Evolutionary conservation across 495 filamentous ascomycete genomes (phyloP).

Genomic region (Patellaria atrata): DNA sequence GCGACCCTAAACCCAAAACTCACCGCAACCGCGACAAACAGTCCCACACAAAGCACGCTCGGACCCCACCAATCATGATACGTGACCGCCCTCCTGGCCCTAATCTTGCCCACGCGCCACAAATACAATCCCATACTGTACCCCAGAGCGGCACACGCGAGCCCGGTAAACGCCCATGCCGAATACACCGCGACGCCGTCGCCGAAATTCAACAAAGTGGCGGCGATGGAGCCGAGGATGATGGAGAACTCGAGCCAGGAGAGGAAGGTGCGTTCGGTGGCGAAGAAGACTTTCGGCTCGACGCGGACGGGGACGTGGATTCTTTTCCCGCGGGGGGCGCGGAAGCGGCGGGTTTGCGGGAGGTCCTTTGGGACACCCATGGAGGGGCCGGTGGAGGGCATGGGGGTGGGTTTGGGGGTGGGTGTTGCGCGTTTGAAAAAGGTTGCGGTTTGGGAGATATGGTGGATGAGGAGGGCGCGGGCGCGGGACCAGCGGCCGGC

Average conservation of each 20-base stretch:
- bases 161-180: conserved; percentile 63
- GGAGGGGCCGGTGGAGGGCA: conserved; percentile 38
- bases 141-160: conserved; percentile 57
- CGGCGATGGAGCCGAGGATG: conserved; percentile 82
- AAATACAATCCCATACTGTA: conserved; percentile 76
- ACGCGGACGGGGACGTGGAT: conserved; percentile 93
- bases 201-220: conserved; percentile 82
- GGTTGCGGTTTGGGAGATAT: no score
- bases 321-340: conserved; percentile 77
- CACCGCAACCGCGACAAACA: conserved; percentile 57
- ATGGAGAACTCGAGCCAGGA: conserved; percentile 97
- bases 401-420: conserved; percentile 42
- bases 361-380: conserved; percentile 31
- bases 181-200: conserved; percentile 40
- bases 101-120: conserved; percentile 74
- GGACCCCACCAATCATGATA: conserved; percentile 89
- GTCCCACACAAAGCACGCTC: conserved; percentile 54
- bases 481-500: conserved; percentile 51
- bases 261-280: conserved; percentile 88
- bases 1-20: conserved; percentile 56
- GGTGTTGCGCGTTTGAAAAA: conserved; percentile 43
- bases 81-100: conserved; percentile 60
- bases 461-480: no score
- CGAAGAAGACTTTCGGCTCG: conserved; percentile 96
- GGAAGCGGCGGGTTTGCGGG: conserved; percentile 53